phyloP scores from a whole-genome alignment of 2,329 filamentous ascomycete species.

The Bipolaris victoriae region DNA sequence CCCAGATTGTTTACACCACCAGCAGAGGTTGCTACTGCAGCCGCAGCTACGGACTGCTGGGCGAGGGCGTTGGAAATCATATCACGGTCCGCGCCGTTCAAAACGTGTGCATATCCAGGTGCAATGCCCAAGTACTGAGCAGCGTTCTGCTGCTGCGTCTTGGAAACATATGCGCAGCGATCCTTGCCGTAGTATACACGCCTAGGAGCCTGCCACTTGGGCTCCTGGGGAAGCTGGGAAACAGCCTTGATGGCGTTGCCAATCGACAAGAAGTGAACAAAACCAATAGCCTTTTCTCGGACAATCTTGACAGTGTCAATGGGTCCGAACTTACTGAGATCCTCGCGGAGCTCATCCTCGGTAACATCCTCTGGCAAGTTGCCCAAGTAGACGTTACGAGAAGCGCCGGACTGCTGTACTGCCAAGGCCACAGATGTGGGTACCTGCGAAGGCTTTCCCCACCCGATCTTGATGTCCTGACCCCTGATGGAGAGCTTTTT shows the following conservation, averaged over 20 bases:
- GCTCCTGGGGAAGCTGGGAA: constrained; percentile 91
- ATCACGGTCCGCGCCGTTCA: constrained; percentile 94
- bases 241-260: constrained; percentile 99
- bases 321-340: constrained; percentile 92
- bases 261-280: constrained; percentile 96
- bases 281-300: constrained; percentile 95
- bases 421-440: constrained; percentile 96
- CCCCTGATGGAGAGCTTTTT: constrained; percentile 99
- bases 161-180: constrained; percentile 96
- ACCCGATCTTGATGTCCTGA: constrained; percentile 99
- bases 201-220: constrained; percentile 94
- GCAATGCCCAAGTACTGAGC: constrained; percentile 98
- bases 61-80: constrained; percentile 95
- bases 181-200: constrained; percentile 99
- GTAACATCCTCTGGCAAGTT: constrained; percentile 88
- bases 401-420: constrained; percentile 96
- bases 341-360: constrained; percentile 92
- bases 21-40: constrained; percentile 93
- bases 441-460: constrained; percentile 98
- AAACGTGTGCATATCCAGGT: constrained; percentile 92
- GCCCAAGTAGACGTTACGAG: constrained; percentile 94
- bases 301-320: constrained; percentile 99
- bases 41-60: constrained; percentile 95
- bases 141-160: constrained; percentile 99
- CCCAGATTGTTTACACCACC: constrained; percentile 97